Conservation (phyloP, 345 rosid genomes). For the Aquilaria sinensis region DNA sequence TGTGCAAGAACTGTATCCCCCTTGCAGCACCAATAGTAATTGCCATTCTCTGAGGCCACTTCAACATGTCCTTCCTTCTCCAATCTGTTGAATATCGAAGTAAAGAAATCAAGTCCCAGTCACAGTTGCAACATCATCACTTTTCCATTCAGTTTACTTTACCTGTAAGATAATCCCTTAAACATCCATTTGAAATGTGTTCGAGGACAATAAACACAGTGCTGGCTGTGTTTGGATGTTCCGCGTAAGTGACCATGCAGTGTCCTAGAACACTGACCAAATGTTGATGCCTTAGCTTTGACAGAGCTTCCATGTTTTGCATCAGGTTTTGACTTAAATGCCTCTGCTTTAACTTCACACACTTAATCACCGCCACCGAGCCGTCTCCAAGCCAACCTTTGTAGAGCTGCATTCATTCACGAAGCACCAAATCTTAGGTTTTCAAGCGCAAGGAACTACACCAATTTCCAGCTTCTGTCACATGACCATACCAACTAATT, state of each 20-base stretch:
- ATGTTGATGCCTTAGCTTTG: slow-evolving; percentile 84
- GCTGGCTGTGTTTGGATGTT: slow-evolving; percentile 46
- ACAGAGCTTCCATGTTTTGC: slow-evolving; percentile 70
- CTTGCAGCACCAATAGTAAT: slow-evolving; percentile 74
- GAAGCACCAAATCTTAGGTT: not conserved
- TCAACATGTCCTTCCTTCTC: slow-evolving; percentile 68
- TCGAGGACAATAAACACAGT: slow-evolving; percentile 67
- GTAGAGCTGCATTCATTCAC: slow-evolving; percentile 42
- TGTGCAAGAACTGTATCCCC: slow-evolving; percentile 91
- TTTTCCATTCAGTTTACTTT: slow-evolving; percentile 1
- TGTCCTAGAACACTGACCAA: slow-evolving; percentile 87
- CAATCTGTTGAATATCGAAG: slow-evolving; percentile 39
- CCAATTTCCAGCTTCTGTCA: not conserved
- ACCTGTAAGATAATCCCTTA: slow-evolving; percentile 64
- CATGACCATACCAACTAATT: not conserved
- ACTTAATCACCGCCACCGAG: slow-evolving; percentile 49
- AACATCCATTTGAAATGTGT: slow-evolving; percentile 62
- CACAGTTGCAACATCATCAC: not conserved
- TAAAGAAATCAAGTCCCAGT: not conserved
- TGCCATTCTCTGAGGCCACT: slow-evolving; percentile 93
- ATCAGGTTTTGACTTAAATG: slow-evolving; percentile 46
- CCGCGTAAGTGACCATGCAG: slow-evolving; percentile 64
- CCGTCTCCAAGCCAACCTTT: slow-evolving; percentile 71
- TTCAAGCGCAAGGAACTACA: not conserved
- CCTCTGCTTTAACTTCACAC: slow-evolving; percentile 69